phyloP scores from a whole-genome alignment of 352 stramenopile genomes.

The Globisporangium emineosum region DNA sequence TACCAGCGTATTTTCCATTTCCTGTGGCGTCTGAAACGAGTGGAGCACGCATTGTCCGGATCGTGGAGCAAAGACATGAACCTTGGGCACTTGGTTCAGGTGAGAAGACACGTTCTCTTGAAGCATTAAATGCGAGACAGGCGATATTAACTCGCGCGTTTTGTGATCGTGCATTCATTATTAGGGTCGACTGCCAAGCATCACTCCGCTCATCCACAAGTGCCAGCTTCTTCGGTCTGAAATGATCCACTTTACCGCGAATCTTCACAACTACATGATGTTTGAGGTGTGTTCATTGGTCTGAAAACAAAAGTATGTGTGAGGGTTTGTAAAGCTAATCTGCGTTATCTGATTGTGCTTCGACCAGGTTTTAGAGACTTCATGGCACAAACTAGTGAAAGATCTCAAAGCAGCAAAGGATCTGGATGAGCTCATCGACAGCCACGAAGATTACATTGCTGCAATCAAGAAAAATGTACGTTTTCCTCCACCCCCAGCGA shows the following conservation, averaged over 20 bases:
- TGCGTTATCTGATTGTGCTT: background rate
- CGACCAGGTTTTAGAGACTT: conserved; percentile 84
- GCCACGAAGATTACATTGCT: conserved; percentile 94
- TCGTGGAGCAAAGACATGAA: conserved; percentile 98
- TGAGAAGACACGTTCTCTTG: conserved; percentile 20
- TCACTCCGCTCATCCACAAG: conserved; percentile 82
- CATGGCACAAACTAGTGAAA: conserved; percentile 92
- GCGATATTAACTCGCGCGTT: conserved; percentile 1
- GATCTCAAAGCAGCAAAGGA: conserved; percentile 89
- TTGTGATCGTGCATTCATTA: conserved; percentile 20
- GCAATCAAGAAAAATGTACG: conserved; percentile 87
- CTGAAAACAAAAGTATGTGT: background rate
- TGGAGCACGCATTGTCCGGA: conserved; percentile 91
- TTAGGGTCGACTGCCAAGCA: conserved; percentile 53
- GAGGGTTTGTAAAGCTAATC: background rate
- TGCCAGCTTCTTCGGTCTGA: conserved; percentile 94
- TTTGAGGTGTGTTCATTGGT: conserved; percentile 82
- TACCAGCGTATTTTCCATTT: conserved; percentile 91
- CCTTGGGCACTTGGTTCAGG: conserved; percentile 91
- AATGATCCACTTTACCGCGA: conserved; percentile 98
- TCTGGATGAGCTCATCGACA: conserved; percentile 95
- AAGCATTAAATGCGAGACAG: no score
- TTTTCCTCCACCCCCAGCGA: no score
- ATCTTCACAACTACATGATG: conserved; percentile 98
- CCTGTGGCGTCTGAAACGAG: conserved; percentile 88